These are phyloP conservation scores for Backusella parvicylindrica DNA, from an alignment of 192 early-diverging fungal species.

Conservation along the genomic window DNA sequence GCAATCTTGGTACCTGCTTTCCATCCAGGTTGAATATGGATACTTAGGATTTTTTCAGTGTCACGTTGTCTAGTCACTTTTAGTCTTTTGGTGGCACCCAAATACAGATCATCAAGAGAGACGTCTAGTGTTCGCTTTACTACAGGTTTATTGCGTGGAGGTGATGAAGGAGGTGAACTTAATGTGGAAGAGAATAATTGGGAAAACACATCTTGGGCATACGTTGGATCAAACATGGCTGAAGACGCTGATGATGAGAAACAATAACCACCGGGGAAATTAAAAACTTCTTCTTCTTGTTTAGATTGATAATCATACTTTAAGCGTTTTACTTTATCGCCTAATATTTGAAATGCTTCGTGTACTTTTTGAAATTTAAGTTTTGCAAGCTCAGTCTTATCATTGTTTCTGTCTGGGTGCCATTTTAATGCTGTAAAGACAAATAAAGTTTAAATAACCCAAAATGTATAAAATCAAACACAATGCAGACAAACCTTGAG, in stretches of 20 bases:
- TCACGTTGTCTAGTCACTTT: constrained; percentile 74
- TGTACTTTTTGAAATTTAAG: constrained; percentile 95
- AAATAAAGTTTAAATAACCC: neutral
- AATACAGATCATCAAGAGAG: constrained; percentile 88
- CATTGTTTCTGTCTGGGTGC: constrained; percentile 70
- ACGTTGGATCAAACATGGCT: neutral
- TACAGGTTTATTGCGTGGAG: constrained; percentile 42
- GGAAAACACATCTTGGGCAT: constrained; percentile 75
- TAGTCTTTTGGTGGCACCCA: constrained; percentile 87
- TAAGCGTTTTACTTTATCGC: constrained; percentile 86
- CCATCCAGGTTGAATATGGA: constrained; percentile 92
- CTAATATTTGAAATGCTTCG: constrained; percentile 94
- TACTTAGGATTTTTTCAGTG: constrained; percentile 77
- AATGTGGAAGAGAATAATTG: constrained; percentile 70
- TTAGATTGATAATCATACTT: constrained; percentile 81
- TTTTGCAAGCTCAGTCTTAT: constrained; percentile 62
- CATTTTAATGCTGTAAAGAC: constrained; percentile 56
- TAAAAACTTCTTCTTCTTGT: constrained; percentile 62
- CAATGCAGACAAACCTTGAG: constrained; percentile 12
- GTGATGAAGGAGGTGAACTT: neutral
- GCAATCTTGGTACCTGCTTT: constrained; percentile 97
- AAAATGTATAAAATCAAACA: neutral
- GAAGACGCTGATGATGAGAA: neutral
- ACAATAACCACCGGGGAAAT: neutral
- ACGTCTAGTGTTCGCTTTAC: constrained; percentile 70